These are phyloP conservation scores for Cymodocea nodosa DNA, from an alignment of 116 monocot species.

Conservation along the genomic window DNA sequence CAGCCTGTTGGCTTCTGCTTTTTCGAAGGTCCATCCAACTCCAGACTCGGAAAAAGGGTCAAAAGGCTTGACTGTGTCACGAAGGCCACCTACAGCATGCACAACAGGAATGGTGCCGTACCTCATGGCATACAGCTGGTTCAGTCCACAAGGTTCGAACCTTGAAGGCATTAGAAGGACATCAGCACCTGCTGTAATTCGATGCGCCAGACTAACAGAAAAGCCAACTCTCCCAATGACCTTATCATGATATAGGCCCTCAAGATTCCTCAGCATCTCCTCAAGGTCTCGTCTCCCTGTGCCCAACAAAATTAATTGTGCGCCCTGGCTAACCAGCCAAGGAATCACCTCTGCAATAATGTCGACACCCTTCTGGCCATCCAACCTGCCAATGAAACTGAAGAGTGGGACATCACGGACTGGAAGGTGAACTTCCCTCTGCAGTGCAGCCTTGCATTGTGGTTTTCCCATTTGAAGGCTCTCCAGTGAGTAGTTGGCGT, in stretches of 20 bases:
- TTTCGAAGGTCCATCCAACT: conserved; percentile 75
- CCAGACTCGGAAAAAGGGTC: conserved; percentile 58
- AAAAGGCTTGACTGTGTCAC: conserved; percentile 68
- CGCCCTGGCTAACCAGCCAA: conserved; percentile 66
- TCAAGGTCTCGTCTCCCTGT: conserved; percentile 73
- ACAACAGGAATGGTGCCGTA: conserved; percentile 89
- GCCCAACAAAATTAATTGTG: conserved; percentile 75
- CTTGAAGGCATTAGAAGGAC: conserved; percentile 83
- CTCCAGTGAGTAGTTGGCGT: conserved; percentile 65
- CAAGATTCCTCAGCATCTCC: conserved; percentile 44
- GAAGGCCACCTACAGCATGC: conserved; percentile 76
- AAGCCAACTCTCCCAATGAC: conserved; percentile 83
- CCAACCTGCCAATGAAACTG: conserved; percentile 74
- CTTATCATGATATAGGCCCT: conserved; percentile 41
- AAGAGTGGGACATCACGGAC: conserved; percentile 46
- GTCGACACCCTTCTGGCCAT: conserved; percentile 81
- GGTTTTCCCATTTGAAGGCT: conserved; percentile 57
- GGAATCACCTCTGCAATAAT: conserved; percentile 73
- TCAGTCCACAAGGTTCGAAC: conserved; percentile 92
- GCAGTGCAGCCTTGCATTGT: conserved; percentile 76
- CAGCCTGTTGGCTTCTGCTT: conserved; percentile 37
- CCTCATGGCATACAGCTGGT: conserved; percentile 87
- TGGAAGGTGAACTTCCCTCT: conserved; percentile 48
- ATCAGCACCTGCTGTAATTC: conserved; percentile 82
- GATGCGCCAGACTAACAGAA: conserved; percentile 64